Evolutionary conservation across 176 grass and related monocot genomes (phyloP).

Genomic region (Ananas comosus): DNA sequence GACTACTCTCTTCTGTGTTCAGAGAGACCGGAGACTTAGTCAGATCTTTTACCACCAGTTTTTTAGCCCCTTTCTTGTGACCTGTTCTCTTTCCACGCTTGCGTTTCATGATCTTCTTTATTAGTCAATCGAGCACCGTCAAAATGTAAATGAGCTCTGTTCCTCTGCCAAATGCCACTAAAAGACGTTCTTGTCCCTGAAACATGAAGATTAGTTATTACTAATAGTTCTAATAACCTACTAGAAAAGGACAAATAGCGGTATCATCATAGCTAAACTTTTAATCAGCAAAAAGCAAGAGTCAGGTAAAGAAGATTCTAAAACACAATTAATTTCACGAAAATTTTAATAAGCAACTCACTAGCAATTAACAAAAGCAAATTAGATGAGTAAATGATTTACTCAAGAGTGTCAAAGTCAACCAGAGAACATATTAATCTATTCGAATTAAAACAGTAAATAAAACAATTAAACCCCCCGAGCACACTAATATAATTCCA

Average conservation of each 20-base stretch:
- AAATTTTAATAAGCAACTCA: too few relatives aligned
- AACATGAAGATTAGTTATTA: constrained; percentile 15
- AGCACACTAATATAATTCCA: too few relatives aligned
- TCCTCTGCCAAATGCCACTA: not conserved
- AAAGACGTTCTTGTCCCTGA: not conserved
- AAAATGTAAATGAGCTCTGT: not conserved
- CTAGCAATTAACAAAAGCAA: too few relatives aligned
- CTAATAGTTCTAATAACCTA: constrained; percentile 12
- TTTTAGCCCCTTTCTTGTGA: constrained; percentile 17
- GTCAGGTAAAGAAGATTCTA: too few relatives aligned
- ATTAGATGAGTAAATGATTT: too few relatives aligned
- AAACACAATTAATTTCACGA: too few relatives aligned
- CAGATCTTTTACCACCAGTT: constrained; percentile 5
- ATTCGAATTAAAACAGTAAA: too few relatives aligned
- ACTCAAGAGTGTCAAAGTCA: too few relatives aligned
- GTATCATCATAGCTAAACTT: constrained; percentile 6
- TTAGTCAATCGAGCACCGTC: not conserved
- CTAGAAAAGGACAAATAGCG: not conserved
- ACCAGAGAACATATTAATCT: too few relatives aligned
- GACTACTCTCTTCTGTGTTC: constrained; percentile 27
- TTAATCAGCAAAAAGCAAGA: constrained; percentile 9
- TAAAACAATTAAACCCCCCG: too few relatives aligned
- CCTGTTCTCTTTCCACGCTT: constrained; percentile 27
- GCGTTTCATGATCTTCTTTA: constrained; percentile 39
- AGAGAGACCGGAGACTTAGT: constrained; percentile 16